Evolutionary conservation across 805 yeast species (phyloP).

Genomic region (Kuraishia cidri): DNA sequence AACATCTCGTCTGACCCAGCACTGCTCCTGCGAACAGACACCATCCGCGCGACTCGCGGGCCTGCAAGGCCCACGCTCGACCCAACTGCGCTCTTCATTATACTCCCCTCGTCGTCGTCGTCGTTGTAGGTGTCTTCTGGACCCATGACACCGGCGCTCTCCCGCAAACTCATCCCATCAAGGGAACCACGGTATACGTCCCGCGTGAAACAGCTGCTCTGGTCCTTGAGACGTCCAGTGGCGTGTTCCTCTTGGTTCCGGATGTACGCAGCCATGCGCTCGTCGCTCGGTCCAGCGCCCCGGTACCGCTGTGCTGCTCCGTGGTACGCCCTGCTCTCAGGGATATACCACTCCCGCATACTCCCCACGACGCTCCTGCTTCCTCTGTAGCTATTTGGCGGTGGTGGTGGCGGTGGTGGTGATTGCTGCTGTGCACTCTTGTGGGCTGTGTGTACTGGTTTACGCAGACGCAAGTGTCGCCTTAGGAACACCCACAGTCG

Average conservation of each 20-base stretch:
- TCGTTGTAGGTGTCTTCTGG: neutral
- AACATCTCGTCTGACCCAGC: conserved; percentile 9
- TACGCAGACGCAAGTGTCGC: no score
- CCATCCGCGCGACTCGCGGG: conserved; percentile 4
- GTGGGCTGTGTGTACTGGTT: conserved; percentile 1
- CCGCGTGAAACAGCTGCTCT: no score
- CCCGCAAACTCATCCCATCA: neutral
- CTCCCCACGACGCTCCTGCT: conserved; percentile 1
- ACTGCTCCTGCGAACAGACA: no score
- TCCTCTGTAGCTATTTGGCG: neutral
- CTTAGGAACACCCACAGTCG: no score
- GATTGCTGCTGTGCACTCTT: neutral
- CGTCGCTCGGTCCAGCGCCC: no score
- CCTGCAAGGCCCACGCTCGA: neutral
- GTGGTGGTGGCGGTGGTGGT: neutral
- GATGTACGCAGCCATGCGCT: no score
- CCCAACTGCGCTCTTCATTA: neutral
- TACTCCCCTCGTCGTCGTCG: neutral
- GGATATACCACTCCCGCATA: no score
- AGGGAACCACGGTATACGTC: no score
- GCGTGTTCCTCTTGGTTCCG: no score
- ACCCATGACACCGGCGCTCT: neutral
- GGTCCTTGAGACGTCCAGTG: no score
- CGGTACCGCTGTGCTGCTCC: no score
- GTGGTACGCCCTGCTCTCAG: no score